These are phyloP conservation scores for Phytophthora gonapodyides DNA, from an alignment of 352 stramenopile genomes.

Conservation along the genomic window DNA sequence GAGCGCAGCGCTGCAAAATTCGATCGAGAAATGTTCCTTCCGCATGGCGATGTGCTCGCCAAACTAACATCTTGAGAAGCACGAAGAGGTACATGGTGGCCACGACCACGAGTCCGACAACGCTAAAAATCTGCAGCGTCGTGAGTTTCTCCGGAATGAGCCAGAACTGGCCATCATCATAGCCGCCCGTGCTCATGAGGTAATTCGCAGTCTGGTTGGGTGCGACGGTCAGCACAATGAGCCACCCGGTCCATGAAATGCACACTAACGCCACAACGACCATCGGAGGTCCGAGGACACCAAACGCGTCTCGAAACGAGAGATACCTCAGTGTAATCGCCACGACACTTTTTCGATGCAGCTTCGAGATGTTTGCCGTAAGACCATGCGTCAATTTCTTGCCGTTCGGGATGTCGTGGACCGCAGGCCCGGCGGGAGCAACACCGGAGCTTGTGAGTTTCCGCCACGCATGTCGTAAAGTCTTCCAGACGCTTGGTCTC, in stretches of 20 bases:
- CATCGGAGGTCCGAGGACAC: conserved; percentile 27
- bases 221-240: conserved; percentile 34
- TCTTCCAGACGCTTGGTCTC: no score
- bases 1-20: conserved; percentile 9
- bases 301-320: conserved; percentile 33
- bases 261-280: conserved; percentile 30
- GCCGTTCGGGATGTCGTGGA: no score
- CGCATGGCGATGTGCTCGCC: conserved; percentile 16
- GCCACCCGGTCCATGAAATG: conserved; percentile 37
- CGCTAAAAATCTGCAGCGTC: conserved; percentile 16
- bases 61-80: conserved; percentile 34
- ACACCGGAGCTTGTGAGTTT: no score
- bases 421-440: no score
- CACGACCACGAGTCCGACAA: conserved; percentile 18
- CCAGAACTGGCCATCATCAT: conserved; percentile 46
- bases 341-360: conserved; percentile 15
- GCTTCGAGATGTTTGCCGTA: not conserved
- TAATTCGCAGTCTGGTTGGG: conserved; percentile 41
- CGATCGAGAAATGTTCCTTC: conserved; percentile 12
- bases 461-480: no score
- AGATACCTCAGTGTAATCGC: conserved; percentile 18
- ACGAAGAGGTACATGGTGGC: conserved; percentile 17
- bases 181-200: conserved; percentile 42
- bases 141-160: conserved; percentile 32
- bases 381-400: no score